Percentiles rank a stretch among this genome's conserved stretches.
Evolutionary conservation across 805 yeast species (phyloP).

Genomic region (Myxozyma udenii): DNA sequence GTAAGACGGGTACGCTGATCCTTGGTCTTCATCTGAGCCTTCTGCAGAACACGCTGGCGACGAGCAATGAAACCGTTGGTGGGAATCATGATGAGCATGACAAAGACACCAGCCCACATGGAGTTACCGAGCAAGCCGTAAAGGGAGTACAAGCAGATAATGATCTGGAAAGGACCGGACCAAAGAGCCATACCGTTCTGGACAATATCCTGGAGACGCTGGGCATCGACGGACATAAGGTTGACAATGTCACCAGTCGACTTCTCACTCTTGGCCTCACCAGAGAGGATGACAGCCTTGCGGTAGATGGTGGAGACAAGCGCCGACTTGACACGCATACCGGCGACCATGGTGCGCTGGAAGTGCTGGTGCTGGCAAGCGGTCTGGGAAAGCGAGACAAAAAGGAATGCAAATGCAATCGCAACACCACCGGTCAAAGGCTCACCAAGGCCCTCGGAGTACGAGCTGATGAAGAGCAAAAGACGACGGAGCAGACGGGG

Average conservation of each 20-base stretch:
- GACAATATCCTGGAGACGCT: constrained; percentile 59
- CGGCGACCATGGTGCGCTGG: constrained; percentile 51
- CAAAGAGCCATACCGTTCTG: constrained; percentile 78
- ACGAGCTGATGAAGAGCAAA: constrained; percentile 59
- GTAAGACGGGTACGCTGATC: constrained; percentile 89
- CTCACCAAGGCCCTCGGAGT: constrained; percentile 38
- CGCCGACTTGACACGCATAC: constrained; percentile 62
- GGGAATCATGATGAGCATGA: constrained; percentile 81
- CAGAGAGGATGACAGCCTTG: constrained; percentile 67
- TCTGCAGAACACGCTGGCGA: constrained; percentile 68
- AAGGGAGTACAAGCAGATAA: constrained; percentile 71
- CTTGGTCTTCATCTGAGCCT: constrained; percentile 83
- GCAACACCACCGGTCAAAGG: constrained; percentile 60
- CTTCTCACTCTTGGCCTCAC: constrained; percentile 56
- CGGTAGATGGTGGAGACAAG: constrained; percentile 65
- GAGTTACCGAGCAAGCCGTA: constrained; percentile 69
- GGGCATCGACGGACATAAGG: constrained; percentile 70
- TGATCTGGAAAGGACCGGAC: constrained; percentile 92
- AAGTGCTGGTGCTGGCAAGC: constrained; percentile 65
- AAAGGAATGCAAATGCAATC: constrained; percentile 63
- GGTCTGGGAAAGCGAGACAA: constrained; percentile 58
- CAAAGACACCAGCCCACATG: constrained; percentile 92
- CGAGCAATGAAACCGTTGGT: constrained; percentile 67
- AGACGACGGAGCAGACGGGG: constrained; percentile 74
- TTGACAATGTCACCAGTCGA: constrained; percentile 80